Percentiles rank a stretch among this genome's conserved stretches.
phyloP scores from a whole-genome alignment of 2,329 filamentous ascomycete genomes.

The Penicillium decumbens region DNA sequence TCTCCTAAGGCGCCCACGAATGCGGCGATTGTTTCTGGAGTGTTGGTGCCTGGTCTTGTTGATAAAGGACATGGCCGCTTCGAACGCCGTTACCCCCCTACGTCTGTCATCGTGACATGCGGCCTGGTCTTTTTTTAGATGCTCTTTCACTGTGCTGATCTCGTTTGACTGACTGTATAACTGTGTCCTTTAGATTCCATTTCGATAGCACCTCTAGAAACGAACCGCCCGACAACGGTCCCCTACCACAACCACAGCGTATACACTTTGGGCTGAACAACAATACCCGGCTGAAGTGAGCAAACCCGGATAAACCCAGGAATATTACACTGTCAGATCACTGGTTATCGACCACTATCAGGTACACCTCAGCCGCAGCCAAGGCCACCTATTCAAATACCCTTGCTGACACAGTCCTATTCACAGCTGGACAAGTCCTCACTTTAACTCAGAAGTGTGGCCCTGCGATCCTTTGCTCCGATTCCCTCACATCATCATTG shows the following conservation, averaged over 20 bases:
- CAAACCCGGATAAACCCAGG: neutral
- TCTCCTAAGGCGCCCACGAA: neutral
- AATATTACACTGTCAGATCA: constrained; percentile 3
- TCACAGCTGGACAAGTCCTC: constrained; percentile 1
- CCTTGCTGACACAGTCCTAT: constrained; percentile 7
- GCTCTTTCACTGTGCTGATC: neutral
- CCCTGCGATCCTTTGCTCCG: neutral
- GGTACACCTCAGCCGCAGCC: constrained; percentile 13
- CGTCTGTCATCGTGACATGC: constrained; percentile 17
- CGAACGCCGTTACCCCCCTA: constrained; percentile 14
- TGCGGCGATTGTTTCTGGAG: constrained; percentile 12
- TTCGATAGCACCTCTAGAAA: constrained; percentile 9
- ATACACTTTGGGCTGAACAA: neutral
- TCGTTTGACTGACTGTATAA: constrained; percentile 10
- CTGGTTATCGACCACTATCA: constrained; percentile 8
- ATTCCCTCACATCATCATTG: neutral
- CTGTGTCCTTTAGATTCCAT: constrained; percentile 12
- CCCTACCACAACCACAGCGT: neutral
- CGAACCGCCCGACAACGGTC: neutral
- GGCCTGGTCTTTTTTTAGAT: constrained; percentile 21
- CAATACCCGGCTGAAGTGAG: neutral
- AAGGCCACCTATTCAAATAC: constrained; percentile 3
- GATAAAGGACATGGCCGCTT: constrained; percentile 16
- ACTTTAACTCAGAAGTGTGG: neutral
- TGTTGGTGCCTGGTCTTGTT: constrained; percentile 14